These are phyloP conservation scores for Brassica incana DNA, from an alignment of 345 rosid genomes.

Conservation along the genomic window DNA sequence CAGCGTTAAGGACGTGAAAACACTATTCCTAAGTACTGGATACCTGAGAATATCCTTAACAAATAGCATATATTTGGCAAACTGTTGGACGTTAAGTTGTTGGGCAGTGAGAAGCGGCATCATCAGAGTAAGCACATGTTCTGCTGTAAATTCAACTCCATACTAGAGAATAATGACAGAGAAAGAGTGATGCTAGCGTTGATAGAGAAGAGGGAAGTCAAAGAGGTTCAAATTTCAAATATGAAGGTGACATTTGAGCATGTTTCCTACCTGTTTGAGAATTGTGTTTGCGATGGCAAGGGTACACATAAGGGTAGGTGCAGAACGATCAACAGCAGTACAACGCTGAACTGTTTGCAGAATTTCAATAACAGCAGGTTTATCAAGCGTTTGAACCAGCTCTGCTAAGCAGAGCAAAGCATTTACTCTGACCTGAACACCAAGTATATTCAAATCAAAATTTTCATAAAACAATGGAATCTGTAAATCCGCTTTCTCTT, in stretches of 20 bases:
- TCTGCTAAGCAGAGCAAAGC: conserved; percentile 91
- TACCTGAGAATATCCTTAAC: conserved; percentile 91
- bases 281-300: conserved; percentile 90
- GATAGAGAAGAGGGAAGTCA: background rate
- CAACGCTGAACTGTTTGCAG: conserved; percentile 90
- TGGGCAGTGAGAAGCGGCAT: conserved; percentile 89
- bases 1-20: background rate
- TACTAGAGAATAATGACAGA: conserved; percentile 48
- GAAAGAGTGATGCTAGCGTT: conserved; percentile 5
- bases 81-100: conserved; percentile 88
- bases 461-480: too few relatives aligned
- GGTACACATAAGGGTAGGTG: conserved; percentile 97
- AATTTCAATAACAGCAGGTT: conserved; percentile 67
- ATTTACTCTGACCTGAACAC: conserved; percentile 84
- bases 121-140: conserved; percentile 84
- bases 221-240: background rate
- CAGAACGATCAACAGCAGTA: conserved; percentile 91
- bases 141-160: conserved; percentile 87
- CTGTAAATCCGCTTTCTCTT: background rate
- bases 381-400: conserved; percentile 68
- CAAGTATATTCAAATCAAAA: background rate
- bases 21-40: background rate
- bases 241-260: background rate
- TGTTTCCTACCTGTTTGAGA: conserved; percentile 64
- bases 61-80: conserved; percentile 92